Percentiles rank a stretch among this genome's conserved stretches.
These are phyloP conservation scores for Zymoseptoria brevis DNA, from an alignment of 2,329 filamentous ascomycete genomes.

Conservation along the genomic window DNA sequence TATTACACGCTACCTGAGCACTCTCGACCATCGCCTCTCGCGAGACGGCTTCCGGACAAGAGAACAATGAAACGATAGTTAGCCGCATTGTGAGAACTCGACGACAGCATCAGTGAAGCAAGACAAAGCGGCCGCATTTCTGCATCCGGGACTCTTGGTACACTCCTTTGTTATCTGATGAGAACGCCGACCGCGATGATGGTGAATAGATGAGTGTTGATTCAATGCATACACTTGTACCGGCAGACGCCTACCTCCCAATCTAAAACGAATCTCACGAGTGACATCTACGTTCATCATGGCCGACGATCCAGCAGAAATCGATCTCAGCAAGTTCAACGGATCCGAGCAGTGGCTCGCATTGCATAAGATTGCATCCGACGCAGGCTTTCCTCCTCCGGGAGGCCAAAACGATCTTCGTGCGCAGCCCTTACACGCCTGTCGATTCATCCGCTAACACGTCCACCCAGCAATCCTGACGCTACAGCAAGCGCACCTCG, in stretches of 20 bases:
- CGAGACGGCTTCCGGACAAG: neutral
- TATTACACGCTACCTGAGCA: neutral
- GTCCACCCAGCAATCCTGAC: neutral
- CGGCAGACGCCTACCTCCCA: neutral
- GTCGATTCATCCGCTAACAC: neutral
- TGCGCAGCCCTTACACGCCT: neutral
- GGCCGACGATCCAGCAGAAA: neutral
- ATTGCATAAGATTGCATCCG: neutral
- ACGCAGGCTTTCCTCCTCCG: neutral
- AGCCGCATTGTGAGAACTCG: neutral
- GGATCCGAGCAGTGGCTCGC: neutral
- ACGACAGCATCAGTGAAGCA: neutral
- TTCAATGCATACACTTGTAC: neutral
- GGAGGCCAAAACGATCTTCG: neutral
- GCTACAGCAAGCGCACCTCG: neutral
- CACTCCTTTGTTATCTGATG: neutral
- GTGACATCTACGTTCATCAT: neutral
- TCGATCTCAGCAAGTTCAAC: neutral
- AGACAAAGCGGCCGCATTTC: neutral
- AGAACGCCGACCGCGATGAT: neutral
- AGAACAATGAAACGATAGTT: neutral
- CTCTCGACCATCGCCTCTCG: neutral
- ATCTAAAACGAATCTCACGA: neutral
- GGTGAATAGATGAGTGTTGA: neutral
- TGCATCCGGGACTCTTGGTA: neutral